Evolutionary conservation across 169 alveolate genomes (phyloP).

Genomic region (Cyclospora cayetanensis): DNA sequence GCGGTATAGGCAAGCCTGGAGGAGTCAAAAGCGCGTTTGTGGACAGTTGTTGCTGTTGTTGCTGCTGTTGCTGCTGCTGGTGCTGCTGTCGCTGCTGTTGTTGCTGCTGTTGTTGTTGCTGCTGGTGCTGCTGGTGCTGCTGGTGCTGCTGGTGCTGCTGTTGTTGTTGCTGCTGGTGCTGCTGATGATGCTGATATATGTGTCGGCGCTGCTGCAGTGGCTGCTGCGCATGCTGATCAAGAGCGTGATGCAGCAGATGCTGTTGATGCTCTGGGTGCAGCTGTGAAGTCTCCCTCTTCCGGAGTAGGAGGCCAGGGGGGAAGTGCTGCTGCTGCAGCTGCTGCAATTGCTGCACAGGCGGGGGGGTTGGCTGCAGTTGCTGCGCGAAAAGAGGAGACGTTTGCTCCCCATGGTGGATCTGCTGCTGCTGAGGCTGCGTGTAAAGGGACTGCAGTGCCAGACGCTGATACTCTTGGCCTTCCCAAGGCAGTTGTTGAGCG

Average conservation of each 20-base stretch:
- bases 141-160: slow-evolving; percentile 6
- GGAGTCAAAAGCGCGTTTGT: too few species aligned
- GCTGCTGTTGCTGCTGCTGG: slow-evolving; percentile 17
- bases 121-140: slow-evolving; percentile 23
- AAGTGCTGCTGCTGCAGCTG: slow-evolving; percentile 42
- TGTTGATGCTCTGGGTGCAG: background rate
- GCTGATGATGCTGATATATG: background rate
- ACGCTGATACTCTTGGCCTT: background rate
- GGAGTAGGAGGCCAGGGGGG: background rate
- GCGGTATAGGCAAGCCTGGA: too few species aligned
- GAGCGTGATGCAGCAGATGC: background rate
- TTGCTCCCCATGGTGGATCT: background rate
- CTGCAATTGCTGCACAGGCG: background rate
- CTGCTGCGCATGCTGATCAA: background rate
- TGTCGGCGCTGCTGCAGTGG: background rate
- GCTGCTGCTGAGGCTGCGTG: background rate
- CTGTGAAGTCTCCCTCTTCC: background rate
- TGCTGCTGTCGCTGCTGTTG: background rate
- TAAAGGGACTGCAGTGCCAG: background rate
- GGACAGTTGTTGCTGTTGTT: background rate
- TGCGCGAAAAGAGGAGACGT: too few species aligned
- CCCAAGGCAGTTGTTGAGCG: slow-evolving; percentile 17
- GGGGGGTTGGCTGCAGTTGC: too few species aligned
- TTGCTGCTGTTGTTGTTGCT: slow-evolving; percentile 25
- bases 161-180: background rate